phyloP scores from a whole-genome alignment of 306 rosid genomes.

The Luffa acutangula region DNA sequence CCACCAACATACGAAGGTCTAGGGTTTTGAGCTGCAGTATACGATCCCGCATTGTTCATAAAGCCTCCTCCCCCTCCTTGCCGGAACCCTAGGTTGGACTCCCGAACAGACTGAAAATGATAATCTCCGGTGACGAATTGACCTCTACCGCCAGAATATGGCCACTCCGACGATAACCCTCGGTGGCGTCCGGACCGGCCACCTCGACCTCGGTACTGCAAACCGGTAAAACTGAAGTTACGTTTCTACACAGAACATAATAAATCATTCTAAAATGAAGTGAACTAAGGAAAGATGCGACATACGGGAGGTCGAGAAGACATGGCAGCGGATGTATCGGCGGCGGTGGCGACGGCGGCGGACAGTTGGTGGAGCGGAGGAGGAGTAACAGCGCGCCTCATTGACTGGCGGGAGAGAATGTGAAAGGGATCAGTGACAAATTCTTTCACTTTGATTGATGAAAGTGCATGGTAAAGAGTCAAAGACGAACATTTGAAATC shows the following conservation, averaged over 20 bases:
- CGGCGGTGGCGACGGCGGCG: conserved; percentile 19
- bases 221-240: background rate
- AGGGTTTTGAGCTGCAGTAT: conserved; percentile 12
- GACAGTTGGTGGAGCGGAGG: conserved; percentile 29
- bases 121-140: conserved; percentile 43
- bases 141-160: conserved; percentile 26
- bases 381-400: conserved; percentile 43
- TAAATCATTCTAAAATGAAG: background rate
- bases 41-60: conserved; percentile 19
- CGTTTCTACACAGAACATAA: background rate
- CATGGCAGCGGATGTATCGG: conserved; percentile 28
- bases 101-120: conserved; percentile 43
- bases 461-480: background rate
- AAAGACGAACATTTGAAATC: background rate
- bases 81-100: conserved; percentile 44
- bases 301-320: conserved; percentile 37
- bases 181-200: conserved; percentile 25
- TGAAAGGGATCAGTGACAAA: background rate
- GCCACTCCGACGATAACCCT: conserved; percentile 40
- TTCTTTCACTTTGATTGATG: background rate
- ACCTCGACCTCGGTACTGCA: conserved; percentile 60
- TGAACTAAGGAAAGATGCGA: background rate
- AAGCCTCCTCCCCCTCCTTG: conserved; percentile 32
- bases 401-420: conserved; percentile 15
- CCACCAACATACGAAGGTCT: conserved; percentile 11